phyloP scores from a whole-genome alignment of 192 early-diverging fungal species.

The Coemansia sp. region DNA sequence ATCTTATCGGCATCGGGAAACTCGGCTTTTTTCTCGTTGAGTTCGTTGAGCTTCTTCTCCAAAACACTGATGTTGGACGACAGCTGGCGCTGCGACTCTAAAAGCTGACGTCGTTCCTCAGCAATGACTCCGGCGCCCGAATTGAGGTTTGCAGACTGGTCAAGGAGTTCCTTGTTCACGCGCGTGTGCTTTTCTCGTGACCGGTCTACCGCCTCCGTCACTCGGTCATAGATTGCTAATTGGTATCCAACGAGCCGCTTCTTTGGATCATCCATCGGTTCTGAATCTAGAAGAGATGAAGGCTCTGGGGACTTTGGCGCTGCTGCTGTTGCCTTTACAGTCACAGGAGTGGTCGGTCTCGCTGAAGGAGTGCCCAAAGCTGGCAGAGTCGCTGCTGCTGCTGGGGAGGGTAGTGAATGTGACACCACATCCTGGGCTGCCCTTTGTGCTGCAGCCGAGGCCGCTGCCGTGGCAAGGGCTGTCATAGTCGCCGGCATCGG shows the following conservation, averaged over 20 bases:
- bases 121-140: conserved; percentile 64
- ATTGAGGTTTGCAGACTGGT: conserved; percentile 64
- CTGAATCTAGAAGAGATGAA: conserved; percentile 37
- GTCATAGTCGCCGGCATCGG: not conserved
- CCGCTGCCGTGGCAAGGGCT: not conserved
- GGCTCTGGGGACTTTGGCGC: conserved; percentile 6
- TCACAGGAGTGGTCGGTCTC: not conserved
- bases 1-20: conserved; percentile 32
- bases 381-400: conserved; percentile 4
- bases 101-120: conserved; percentile 57
- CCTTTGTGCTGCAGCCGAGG: not conserved
- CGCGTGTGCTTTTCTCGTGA: conserved; percentile 56
- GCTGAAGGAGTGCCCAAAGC: too few species aligned
- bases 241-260: conserved; percentile 55
- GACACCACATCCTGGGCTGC: too few species aligned
- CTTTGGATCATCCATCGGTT: conserved; percentile 46
- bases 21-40: conserved; percentile 36
- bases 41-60: conserved; percentile 58
- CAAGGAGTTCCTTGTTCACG: conserved; percentile 64
- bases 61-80: conserved; percentile 63
- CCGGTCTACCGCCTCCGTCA: conserved; percentile 53
- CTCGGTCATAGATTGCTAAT: conserved; percentile 59
- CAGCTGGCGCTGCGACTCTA: conserved; percentile 59
- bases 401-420: not conserved
- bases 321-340: conserved; percentile 5